Conservation (phyloP, 495 filamentous ascomycete genomes). For the Penicillium bialowiezense region DNA sequence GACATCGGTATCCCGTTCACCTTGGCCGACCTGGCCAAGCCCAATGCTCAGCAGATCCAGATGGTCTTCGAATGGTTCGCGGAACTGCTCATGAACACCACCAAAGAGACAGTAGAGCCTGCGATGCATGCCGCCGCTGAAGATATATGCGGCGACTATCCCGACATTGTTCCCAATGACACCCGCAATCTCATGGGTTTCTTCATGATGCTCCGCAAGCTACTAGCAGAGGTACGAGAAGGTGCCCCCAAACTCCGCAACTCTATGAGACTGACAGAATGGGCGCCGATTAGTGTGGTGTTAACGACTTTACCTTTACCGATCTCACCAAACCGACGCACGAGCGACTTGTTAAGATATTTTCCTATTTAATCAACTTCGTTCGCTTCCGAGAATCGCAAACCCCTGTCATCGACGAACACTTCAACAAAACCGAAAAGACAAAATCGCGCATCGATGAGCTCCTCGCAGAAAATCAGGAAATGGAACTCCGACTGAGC, state of each 20-base stretch:
- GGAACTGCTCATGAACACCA: slow-evolving; percentile 87
- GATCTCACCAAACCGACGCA: slow-evolving; percentile 88
- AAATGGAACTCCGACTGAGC: slow-evolving; percentile 73
- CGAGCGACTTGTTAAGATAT: slow-evolving; percentile 82
- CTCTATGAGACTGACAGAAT: not conserved
- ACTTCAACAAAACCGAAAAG: slow-evolving; percentile 84
- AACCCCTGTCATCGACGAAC: slow-evolving; percentile 78
- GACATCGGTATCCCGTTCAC: slow-evolving; percentile 91
- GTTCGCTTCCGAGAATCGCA: slow-evolving; percentile 93
- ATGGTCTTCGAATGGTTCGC: slow-evolving; percentile 98
- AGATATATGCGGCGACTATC: slow-evolving; percentile 77
- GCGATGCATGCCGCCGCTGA: slow-evolving; percentile 89
- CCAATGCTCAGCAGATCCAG: slow-evolving; percentile 89
- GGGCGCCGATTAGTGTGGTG: slow-evolving; percentile 60
- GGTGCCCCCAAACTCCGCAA: not conserved
- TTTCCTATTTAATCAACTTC: slow-evolving; percentile 97
- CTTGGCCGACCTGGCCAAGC: slow-evolving; percentile 86
- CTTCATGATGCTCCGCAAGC: slow-evolving; percentile 70
- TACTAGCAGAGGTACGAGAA: slow-evolving; percentile 64
- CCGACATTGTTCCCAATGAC: slow-evolving; percentile 78
- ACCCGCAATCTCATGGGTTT: slow-evolving; percentile 92
- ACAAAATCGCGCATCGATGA: slow-evolving; percentile 83
- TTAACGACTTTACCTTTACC: slow-evolving; percentile 88
- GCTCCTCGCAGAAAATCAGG: slow-evolving; percentile 81
- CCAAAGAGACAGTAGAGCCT: slow-evolving; percentile 85